Evolutionary conservation across 768 basidiomycete genomes (phyloP), one percentile per base, ranked within the genome.

Genomic region (Coprinopsis cinerea): DNA sequence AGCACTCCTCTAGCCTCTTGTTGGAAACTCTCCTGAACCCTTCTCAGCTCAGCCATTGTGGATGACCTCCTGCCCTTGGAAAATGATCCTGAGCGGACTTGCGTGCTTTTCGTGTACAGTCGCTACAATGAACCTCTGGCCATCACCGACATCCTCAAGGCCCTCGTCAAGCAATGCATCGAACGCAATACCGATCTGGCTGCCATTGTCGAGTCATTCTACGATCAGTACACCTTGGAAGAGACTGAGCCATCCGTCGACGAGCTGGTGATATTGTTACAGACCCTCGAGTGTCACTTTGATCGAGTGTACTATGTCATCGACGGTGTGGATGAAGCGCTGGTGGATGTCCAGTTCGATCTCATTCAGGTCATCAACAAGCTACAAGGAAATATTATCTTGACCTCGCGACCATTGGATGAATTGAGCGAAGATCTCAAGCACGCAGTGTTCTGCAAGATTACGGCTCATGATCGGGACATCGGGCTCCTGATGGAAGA

Each of bases 261-360:
- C 13, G 10, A 20, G n/a, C 34, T 34, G 20, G n/a, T 25, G 46
- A 32, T 17, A n/a, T 27, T 36, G 7, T 24, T 36, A n/a, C 30
- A 35, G 13, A 18, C 10, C 18, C 34, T 39, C 37, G 10, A 39
- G 18, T 6, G 9, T 10, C 4, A 20, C 10, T 35, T 47, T n/a
- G n/a, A n/a, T n/a, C n/a, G n/a, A n/a, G n/a, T n/a, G n/a, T n/a
- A n/a, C 18, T 20, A 34, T n/a, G 22, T 48, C 23, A 14, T 48
- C 11, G 47, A 48, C 26, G 47, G 22, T 4, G 14, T 48, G 20
- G 47, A 48, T 24, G 47, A 48, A 20, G 37, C 26, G 10, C 15
- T 7, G 4, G 37, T 22, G 11, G 37, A 25, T 11, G 24, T 23
- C 22, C 27, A 48, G 37, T 23, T 17, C 9, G 24, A 39, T 4